Conservation (phyloP, 129 eudicot genomes). For the Rutidosis leptorrhynchoides region DNA sequence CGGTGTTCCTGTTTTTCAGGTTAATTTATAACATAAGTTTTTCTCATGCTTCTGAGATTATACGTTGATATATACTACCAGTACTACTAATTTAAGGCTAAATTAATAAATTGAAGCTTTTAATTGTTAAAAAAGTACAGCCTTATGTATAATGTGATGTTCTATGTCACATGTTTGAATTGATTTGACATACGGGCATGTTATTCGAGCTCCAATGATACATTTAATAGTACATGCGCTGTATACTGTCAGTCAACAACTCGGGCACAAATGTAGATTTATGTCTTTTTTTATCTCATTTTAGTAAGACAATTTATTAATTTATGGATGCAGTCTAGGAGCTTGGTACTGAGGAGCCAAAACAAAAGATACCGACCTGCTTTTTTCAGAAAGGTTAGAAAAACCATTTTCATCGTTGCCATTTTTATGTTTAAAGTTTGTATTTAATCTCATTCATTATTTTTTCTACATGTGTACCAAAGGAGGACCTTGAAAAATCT, state of each 20-base stretch:
- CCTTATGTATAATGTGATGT: neutral
- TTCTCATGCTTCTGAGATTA: constrained; percentile 14
- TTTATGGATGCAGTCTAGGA: constrained; percentile 61
- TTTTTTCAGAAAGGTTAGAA: constrained; percentile 90
- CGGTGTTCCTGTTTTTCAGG: constrained; percentile 99
- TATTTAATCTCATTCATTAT: constrained; percentile 7
- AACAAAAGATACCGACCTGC: constrained; percentile 72
- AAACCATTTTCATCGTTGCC: neutral
- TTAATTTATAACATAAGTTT: constrained; percentile 13
- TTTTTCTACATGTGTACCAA: constrained; percentile 13
- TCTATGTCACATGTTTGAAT: neutral
- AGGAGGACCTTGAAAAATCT: constrained; percentile 92
- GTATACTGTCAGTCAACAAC: neutral
- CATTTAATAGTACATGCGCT: neutral
- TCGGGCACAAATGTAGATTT: neutral
- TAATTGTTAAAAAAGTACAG: neutral
- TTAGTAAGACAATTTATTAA: constrained; percentile 6
- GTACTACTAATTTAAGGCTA: neutral
- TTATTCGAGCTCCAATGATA: neutral
- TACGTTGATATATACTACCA: no score
- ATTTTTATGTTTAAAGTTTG: neutral
- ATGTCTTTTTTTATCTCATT: neutral
- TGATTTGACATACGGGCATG: constrained; percentile 7
- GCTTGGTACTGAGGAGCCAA: constrained; percentile 66
- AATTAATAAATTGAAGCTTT: neutral